A percentile compares a stretch with the other conserved stretches of the same genome.
phyloP scores from a whole-genome alignment of 768 basidiomycete genomes.

The Hydnomerulius pinastri region DNA sequence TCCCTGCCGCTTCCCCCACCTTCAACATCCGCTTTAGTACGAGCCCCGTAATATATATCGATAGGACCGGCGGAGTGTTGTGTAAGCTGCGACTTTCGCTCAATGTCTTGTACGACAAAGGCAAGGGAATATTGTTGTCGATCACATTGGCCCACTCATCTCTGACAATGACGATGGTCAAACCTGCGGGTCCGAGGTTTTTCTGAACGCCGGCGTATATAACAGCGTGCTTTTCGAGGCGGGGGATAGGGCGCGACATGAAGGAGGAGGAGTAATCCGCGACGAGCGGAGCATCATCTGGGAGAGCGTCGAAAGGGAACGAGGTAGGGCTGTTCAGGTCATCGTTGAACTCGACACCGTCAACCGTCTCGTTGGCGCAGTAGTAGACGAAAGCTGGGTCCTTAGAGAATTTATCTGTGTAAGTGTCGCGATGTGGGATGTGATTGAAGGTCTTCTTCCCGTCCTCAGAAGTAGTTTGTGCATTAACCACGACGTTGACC shows the following conservation, averaged over 20 bases:
- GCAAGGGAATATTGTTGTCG: slow-evolving; percentile 83
- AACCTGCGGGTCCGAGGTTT: slow-evolving; percentile 93
- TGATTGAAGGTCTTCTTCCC: slow-evolving; percentile 70
- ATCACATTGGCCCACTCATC: slow-evolving; percentile 71
- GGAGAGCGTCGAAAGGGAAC: slow-evolving; percentile 83
- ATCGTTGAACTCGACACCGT: slow-evolving; percentile 85
- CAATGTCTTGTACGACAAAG: slow-evolving; percentile 80
- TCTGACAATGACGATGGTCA: slow-evolving; percentile 92
- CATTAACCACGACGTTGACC: slow-evolving; percentile 74
- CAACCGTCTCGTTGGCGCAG: slow-evolving; percentile 99
- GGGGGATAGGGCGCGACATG: slow-evolving; percentile 91
- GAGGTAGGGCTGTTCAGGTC: slow-evolving; percentile 54
- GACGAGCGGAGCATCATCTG: slow-evolving; percentile 71
- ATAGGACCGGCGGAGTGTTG: slow-evolving; percentile 91
- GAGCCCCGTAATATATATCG: slow-evolving; percentile 88
- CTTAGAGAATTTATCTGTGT: slow-evolving; percentile 62
- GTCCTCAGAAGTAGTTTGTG: slow-evolving; percentile 59
- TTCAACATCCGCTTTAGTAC: slow-evolving; percentile 72
- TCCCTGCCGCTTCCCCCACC: slow-evolving; percentile 19
- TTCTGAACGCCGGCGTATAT: slow-evolving; percentile 98
- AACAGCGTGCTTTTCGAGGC: slow-evolving; percentile 85
- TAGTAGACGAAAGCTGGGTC: slow-evolving; percentile 92
- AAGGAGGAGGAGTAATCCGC: slow-evolving; percentile 97
- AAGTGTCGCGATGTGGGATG: slow-evolving; percentile 74
- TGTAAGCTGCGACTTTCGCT: slow-evolving; percentile 77